phyloP scores from a whole-genome alignment of 2,329 filamentous ascomycete species.

The Alternaria triticimaculans region DNA sequence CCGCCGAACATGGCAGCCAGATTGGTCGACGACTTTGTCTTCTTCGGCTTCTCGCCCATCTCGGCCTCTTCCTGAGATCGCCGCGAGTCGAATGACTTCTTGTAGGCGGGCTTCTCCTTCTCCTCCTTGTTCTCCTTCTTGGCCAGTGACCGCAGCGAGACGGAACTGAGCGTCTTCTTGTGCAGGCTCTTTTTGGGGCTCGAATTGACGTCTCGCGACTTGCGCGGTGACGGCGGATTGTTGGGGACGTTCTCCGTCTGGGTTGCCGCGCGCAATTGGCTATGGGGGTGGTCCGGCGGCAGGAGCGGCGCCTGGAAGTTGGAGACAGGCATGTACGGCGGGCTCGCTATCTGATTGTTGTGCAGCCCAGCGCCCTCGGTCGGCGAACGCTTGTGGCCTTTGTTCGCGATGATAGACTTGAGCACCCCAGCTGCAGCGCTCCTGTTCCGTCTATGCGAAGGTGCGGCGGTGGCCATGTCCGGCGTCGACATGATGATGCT shows the following conservation, averaged over 20 bases:
- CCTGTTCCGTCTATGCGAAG: slow-evolving; percentile 48
- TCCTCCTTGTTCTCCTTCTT: slow-evolving; percentile 43
- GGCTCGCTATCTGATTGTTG: slow-evolving; percentile 23
- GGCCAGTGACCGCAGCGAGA: slow-evolving; percentile 60
- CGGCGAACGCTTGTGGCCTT: slow-evolving; percentile 57
- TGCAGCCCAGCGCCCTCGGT: slow-evolving; percentile 48
- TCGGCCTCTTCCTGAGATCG: slow-evolving; percentile 36
- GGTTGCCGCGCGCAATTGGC: slow-evolving; percentile 35
- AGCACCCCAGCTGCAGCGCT: slow-evolving; percentile 54
- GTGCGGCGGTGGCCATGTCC: slow-evolving; percentile 20
- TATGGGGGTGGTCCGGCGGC: slow-evolving; percentile 59
- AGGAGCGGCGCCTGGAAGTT: slow-evolving; percentile 50
- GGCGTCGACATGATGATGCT: slow-evolving; percentile 32
- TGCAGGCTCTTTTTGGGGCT: slow-evolving; percentile 51
- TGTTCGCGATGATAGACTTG: slow-evolving; percentile 58
- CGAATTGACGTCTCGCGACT: slow-evolving; percentile 47
- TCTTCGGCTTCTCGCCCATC: slow-evolving; percentile 60
- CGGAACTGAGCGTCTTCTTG: slow-evolving; percentile 62
- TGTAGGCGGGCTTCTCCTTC: slow-evolving; percentile 40
- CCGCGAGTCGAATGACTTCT: slow-evolving; percentile 39
- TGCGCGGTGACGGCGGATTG: slow-evolving; percentile 45
- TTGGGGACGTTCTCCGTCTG: slow-evolving; percentile 47
- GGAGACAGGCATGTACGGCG: slow-evolving; percentile 35
- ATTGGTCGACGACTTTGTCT: slow-evolving; percentile 83
- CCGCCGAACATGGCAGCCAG: slow-evolving; percentile 78